These are phyloP conservation scores for Aquilaria sinensis DNA, from an alignment of 345 rosid genomes.

Conservation along the genomic window DNA sequence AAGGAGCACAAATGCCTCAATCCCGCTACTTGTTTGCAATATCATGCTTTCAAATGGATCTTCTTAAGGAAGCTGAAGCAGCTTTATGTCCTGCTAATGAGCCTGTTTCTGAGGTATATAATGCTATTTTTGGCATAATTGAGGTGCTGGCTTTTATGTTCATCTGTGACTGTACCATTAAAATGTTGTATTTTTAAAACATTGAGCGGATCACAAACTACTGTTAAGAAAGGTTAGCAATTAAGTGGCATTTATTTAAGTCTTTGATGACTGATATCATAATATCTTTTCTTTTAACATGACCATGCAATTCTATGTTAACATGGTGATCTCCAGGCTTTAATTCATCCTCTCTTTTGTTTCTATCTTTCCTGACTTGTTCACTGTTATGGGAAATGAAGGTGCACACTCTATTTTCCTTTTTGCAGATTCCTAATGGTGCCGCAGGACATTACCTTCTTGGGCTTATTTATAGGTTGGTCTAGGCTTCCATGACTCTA, in stretches of 20 bases:
- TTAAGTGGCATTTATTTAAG: no score
- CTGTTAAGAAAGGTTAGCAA: no score
- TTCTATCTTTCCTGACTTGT: background rate
- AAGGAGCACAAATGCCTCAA: constrained; percentile 90
- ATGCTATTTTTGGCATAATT: constrained; percentile 1
- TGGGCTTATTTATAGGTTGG: constrained; percentile 91
- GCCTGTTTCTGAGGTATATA: constrained; percentile 71
- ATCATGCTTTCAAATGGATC: constrained; percentile 96
- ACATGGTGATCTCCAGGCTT: background rate
- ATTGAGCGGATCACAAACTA: no score
- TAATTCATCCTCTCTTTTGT: background rate
- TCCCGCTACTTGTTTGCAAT: constrained; percentile 97
- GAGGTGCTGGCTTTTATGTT: background rate
- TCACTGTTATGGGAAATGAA: background rate
- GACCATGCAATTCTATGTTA: no score
- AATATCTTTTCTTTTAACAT: no score
- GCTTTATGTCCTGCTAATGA: constrained; percentile 82
- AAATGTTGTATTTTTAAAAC: background rate
- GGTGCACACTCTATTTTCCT: constrained; percentile 9
- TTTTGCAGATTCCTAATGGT: constrained; percentile 82
- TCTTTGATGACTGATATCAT: no score
- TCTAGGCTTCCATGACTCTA: constrained; percentile 2
- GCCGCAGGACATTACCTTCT: constrained; percentile 98
- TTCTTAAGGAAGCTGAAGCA: constrained; percentile 88
- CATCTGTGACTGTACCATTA: background rate